phyloP scores from a whole-genome alignment of 2,329 filamentous ascomycete genomes.

The Cytospora piceicola region DNA sequence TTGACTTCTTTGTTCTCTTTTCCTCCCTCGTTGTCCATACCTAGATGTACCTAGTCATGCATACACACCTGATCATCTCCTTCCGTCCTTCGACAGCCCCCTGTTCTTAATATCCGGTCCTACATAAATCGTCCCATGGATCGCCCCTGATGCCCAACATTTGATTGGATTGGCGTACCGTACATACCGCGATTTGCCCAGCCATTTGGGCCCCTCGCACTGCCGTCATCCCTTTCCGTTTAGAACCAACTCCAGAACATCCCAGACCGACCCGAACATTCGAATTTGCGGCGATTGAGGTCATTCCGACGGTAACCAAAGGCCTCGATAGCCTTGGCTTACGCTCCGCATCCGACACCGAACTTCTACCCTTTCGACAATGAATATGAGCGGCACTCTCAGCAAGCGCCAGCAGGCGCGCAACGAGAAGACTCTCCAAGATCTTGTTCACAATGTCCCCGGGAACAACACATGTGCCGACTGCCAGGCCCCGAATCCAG shows the following conservation, averaged over 20 bases:
- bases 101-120: conserved; percentile 26
- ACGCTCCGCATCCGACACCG: neutral
- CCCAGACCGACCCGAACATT: neutral
- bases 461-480: conserved; percentile 96
- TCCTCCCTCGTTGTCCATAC: neutral
- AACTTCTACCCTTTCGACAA: neutral
- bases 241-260: neutral
- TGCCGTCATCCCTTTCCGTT: conserved; percentile 11
- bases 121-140: conserved; percentile 17
- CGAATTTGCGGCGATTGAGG: conserved; percentile 11
- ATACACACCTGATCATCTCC: conserved; percentile 35
- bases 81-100: conserved; percentile 17
- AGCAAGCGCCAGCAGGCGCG: conserved; percentile 98
- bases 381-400: conserved; percentile 23
- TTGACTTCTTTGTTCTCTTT: no score
- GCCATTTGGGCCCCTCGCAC: conserved; percentile 16
- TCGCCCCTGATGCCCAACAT: conserved; percentile 25
- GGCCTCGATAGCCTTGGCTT: conserved; percentile 10
- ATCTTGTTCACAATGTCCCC: conserved; percentile 78
- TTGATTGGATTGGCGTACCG: conserved; percentile 24
- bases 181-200: conserved; percentile 17
- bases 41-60: conserved; percentile 37
- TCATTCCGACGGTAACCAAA: conserved; percentile 11
- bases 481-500: conserved; percentile 88
- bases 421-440: conserved; percentile 90